Percentiles rank a stretch among this genome's conserved stretches.
phyloP scores from a whole-genome alignment of 352 stramenopile genomes.

The Phytophthora ramorum region DNA sequence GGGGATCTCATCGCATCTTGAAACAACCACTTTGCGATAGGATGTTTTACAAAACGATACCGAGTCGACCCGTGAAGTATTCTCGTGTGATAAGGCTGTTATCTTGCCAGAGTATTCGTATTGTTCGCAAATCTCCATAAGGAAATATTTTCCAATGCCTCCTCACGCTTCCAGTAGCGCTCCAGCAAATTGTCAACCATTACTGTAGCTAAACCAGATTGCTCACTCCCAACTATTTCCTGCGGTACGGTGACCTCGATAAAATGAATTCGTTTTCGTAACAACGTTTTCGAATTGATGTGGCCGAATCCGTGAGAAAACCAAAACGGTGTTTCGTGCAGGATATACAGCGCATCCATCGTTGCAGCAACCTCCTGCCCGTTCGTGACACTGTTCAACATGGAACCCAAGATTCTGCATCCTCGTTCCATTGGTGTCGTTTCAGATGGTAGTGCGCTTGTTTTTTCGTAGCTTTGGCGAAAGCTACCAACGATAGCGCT shows the following conservation, averaged over 20 bases:
- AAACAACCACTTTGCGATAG: not conserved
- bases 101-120: slow-evolving; percentile 5
- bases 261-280: not conserved
- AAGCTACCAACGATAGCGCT: slow-evolving; percentile 11
- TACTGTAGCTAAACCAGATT: not conserved
- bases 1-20: not conserved
- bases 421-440: slow-evolving; percentile 4
- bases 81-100: not conserved
- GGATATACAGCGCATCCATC: slow-evolving; percentile 21
- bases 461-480: slow-evolving; percentile 1
- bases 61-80: not conserved
- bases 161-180: slow-evolving; percentile 13
- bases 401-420: slow-evolving; percentile 8
- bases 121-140: slow-evolving; percentile 21
- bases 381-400: slow-evolving; percentile 24
- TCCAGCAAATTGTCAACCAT: not conserved
- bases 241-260: slow-evolving; percentile 1
- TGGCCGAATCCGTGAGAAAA: slow-evolving; percentile 26
- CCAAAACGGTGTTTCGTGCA: slow-evolving; percentile 1
- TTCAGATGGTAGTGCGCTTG: not conserved
- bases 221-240: not conserved
- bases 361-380: slow-evolving; percentile 14
- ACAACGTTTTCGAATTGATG: slow-evolving; percentile 3
- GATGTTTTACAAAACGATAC: not conserved
- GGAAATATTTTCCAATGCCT: not conserved